Percentiles rank a stretch among this genome's conserved stretches.
Evolutionary conservation across 164 flowering plant species (phyloP).

Genomic region (Warburgia ugandensis): DNA sequence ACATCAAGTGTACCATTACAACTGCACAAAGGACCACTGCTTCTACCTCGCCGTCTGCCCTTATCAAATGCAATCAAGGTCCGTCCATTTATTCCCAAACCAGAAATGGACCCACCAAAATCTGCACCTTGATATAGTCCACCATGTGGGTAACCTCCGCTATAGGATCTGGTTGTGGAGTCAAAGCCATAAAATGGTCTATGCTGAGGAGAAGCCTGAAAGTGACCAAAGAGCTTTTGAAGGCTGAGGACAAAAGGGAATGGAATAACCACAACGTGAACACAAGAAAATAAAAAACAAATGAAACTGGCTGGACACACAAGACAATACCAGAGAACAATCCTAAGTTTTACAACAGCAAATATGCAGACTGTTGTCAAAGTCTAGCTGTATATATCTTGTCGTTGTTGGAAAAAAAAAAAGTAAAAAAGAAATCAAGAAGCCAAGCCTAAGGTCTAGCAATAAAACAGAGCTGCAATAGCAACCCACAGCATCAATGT

Average conservation of each 20-base stretch:
- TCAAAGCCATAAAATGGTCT: conserved; percentile 56
- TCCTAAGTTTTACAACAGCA: too few relatives aligned
- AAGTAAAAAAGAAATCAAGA: neutral
- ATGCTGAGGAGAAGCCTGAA: conserved; percentile 62
- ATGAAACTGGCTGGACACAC: too few relatives aligned
- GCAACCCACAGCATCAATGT: too few relatives aligned
- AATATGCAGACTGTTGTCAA: too few relatives aligned
- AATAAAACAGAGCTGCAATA: too few relatives aligned
- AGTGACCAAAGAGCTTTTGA: neutral
- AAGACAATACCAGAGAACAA: too few relatives aligned
- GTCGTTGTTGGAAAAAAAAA: too few relatives aligned
- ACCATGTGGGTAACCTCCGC: conserved; percentile 35
- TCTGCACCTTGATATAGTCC: conserved; percentile 39
- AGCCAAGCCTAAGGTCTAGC: too few relatives aligned
- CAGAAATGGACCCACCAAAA: conserved; percentile 43
- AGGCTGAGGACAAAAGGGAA: too few relatives aligned
- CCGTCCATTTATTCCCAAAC: conserved; percentile 35
- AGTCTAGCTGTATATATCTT: too few relatives aligned
- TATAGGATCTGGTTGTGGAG: conserved; percentile 45
- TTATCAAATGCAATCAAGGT: conserved; percentile 48
- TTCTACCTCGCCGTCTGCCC: conserved; percentile 57
- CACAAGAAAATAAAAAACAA: neutral
- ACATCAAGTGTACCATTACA: conserved; percentile 52
- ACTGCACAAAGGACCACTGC: conserved; percentile 36
- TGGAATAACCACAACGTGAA: too few relatives aligned